Conservation (phyloP, 257 asterid genomes). For the Nicotiana otophora region DNA sequence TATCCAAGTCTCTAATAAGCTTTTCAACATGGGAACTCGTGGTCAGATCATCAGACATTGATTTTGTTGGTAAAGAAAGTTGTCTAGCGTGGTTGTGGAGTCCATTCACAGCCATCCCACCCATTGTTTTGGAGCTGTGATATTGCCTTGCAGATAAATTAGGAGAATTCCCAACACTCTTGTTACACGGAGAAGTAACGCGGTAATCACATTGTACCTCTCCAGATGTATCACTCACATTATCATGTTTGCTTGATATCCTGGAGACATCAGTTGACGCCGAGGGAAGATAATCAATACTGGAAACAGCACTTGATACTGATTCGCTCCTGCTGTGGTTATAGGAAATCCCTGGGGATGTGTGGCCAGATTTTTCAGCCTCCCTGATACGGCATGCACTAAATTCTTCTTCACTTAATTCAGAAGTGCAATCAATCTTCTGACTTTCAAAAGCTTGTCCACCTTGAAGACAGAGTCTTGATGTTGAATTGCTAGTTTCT, state of each 20-base stretch:
- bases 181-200: conserved; percentile 15
- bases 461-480: conserved; percentile 29
- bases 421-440: conserved; percentile 20
- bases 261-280: conserved; percentile 46
- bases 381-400: conserved; percentile 22
- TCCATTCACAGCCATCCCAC: conserved; percentile 41
- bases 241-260: conserved; percentile 37
- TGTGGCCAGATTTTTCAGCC: conserved; percentile 41
- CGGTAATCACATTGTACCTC: conserved; percentile 31
- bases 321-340: conserved; percentile 93
- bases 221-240: conserved; percentile 33
- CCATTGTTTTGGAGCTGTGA: conserved; percentile 42
- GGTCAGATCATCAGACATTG: conserved; percentile 41
- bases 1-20: conserved; percentile 49
- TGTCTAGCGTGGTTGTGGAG: conserved; percentile 34
- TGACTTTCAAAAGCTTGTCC: conserved; percentile 20
- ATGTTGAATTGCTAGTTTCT: conserved; percentile 25
- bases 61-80: conserved; percentile 42
- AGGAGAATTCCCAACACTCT: conserved; percentile 27
- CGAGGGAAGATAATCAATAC: conserved; percentile 54
- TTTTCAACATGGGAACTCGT: conserved; percentile 56
- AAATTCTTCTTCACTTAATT: conserved; percentile 29
- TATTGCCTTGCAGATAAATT: conserved; percentile 32
- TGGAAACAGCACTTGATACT: conserved; percentile 75
- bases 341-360: conserved; percentile 70